Evolutionary conservation across 768 basidiomycete genomes (phyloP).

Genomic region (Rubroboletus pulcherrimus): DNA sequence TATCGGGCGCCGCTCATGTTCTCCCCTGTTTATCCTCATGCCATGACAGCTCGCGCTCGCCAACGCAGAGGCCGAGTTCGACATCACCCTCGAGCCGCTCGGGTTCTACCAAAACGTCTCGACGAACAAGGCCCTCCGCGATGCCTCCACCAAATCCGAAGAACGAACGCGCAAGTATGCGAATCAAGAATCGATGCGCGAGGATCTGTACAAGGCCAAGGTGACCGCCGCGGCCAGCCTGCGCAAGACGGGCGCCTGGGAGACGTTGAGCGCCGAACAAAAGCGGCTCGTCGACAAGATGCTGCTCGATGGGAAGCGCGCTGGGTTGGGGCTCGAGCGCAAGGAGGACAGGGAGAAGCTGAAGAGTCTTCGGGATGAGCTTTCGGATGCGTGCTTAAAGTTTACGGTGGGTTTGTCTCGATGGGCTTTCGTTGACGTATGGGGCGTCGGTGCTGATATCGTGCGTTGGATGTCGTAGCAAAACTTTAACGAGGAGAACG

Average conservation of each 20-base stretch:
- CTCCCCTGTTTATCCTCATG: too few species aligned
- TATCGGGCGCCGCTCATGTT: too few species aligned
- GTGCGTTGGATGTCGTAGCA: slow-evolving; percentile 41
- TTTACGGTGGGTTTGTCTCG: slow-evolving; percentile 53
- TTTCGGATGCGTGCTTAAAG: slow-evolving; percentile 72
- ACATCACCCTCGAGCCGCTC: slow-evolving; percentile 53
- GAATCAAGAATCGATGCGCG: slow-evolving; percentile 76
- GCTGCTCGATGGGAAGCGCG: slow-evolving; percentile 73
- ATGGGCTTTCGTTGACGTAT: background rate
- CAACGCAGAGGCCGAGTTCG: slow-evolving; percentile 51
- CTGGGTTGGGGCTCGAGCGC: slow-evolving; percentile 71
- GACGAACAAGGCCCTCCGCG: slow-evolving; percentile 67
- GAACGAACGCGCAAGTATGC: slow-evolving; percentile 64
- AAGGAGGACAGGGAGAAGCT: slow-evolving; percentile 51
- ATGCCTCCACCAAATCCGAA: slow-evolving; percentile 75
- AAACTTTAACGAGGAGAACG: slow-evolving; percentile 89
- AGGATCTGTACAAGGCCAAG: slow-evolving; percentile 77
- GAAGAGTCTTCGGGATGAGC: slow-evolving; percentile 65
- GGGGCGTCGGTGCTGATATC: background rate
- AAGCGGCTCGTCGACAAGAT: slow-evolving; percentile 78
- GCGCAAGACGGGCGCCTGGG: slow-evolving; percentile 57
- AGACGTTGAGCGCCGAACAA: slow-evolving; percentile 61
- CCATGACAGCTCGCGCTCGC: slow-evolving; percentile 53
- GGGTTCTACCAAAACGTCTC: slow-evolving; percentile 84
- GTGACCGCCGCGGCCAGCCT: slow-evolving; percentile 66